phyloP scores from a whole-genome alignment of 805 yeast species.

The Cyberlindnera bimundalis region DNA sequence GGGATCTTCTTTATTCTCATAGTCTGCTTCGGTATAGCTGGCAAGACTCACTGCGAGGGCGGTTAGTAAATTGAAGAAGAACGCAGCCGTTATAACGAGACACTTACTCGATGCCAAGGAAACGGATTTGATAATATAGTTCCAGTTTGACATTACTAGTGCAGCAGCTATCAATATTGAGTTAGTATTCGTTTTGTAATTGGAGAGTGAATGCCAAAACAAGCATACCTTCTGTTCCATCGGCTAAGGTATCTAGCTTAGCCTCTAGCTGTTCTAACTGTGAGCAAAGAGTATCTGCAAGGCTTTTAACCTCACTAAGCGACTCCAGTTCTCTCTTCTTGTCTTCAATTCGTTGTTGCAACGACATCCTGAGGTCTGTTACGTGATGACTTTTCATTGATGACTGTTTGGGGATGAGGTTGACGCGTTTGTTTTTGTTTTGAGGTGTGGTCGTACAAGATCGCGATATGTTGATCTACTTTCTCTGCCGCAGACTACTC shows the following conservation, averaged over 20 bases:
- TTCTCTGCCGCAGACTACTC: too few relatives aligned
- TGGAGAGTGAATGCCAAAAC: background rate
- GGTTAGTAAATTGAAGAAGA: too few relatives aligned
- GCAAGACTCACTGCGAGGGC: constrained; percentile 32
- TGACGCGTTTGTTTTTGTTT: constrained; percentile 9
- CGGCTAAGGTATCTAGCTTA: constrained; percentile 42
- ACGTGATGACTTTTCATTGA: constrained; percentile 5
- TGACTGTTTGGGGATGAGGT: background rate
- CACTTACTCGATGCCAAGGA: constrained; percentile 48
- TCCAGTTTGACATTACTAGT: constrained; percentile 61
- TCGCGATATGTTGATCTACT: too few relatives aligned
- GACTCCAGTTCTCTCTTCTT: constrained; percentile 50
- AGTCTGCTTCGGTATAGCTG: constrained; percentile 35
- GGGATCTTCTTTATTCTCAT: constrained; percentile 30
- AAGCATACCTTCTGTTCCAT: constrained; percentile 47
- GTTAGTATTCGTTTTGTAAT: constrained; percentile 12
- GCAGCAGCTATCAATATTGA: constrained; percentile 40
- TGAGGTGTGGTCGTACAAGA: too few relatives aligned
- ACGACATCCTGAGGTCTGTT: constrained; percentile 19
- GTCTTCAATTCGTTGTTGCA: constrained; percentile 34
- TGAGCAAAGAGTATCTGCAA: constrained; percentile 42
- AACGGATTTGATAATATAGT: constrained; percentile 54
- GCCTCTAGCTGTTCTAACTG: constrained; percentile 48
- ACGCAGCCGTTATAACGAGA: too few relatives aligned
- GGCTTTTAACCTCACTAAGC: constrained; percentile 43